Evolutionary conservation across 176 grass and related monocot species (phyloP).

Genomic region (Tuctoria greenei): DNA sequence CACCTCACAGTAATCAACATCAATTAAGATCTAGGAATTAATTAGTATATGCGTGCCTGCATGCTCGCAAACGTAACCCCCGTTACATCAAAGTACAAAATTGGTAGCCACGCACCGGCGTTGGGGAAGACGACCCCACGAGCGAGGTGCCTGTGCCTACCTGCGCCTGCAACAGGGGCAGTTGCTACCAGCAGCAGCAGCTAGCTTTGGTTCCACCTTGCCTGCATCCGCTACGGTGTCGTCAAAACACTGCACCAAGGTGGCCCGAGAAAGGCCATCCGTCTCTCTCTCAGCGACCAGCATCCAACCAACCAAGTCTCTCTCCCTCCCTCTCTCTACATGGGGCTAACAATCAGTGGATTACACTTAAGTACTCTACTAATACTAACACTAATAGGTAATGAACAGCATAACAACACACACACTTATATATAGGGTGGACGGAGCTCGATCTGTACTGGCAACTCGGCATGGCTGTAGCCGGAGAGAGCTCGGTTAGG

Average conservation of each 20-base stretch:
- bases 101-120: slow-evolving; percentile 32
- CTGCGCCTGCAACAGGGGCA: slow-evolving; percentile 40
- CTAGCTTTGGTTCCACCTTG: slow-evolving; percentile 1
- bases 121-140: not conserved
- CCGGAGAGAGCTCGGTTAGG: slow-evolving; percentile 27
- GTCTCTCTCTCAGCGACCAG: slow-evolving; percentile 3
- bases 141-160: slow-evolving; percentile 15
- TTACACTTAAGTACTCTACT: slow-evolving; percentile 35
- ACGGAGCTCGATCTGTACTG: slow-evolving; percentile 29
- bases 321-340: slow-evolving; percentile 27
- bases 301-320: not conserved
- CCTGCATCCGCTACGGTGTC: not conserved
- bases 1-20: not conserved
- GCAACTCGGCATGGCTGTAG: not conserved
- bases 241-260: slow-evolving; percentile 38
- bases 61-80: slow-evolving; percentile 1
- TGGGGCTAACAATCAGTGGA: slow-evolving; percentile 19
- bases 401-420: slow-evolving; percentile 11
- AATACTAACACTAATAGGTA: slow-evolving; percentile 19
- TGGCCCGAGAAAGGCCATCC: slow-evolving; percentile 19
- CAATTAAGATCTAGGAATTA: slow-evolving; percentile 9
- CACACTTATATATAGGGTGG: slow-evolving; percentile 9
- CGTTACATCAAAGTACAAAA: slow-evolving; percentile 59
- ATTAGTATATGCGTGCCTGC: slow-evolving; percentile 4
- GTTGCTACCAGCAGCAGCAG: slow-evolving; percentile 18